phyloP scores from a whole-genome alignment of 1,139 yeast species.

The Candida glucosophila region DNA sequence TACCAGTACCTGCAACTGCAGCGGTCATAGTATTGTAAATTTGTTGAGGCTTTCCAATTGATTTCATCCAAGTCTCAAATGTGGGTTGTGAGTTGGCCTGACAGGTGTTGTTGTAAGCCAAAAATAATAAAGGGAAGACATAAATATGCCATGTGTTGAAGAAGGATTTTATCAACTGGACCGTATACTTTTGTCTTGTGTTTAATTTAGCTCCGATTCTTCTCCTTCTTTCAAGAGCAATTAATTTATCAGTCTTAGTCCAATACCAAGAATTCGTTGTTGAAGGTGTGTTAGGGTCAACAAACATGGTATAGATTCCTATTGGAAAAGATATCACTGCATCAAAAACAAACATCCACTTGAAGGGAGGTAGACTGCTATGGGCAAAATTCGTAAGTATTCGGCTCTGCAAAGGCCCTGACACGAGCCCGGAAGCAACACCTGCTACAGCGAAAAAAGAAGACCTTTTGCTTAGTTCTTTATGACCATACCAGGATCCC shows the following conservation, averaged over 20 bases:
- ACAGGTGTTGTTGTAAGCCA: slow-evolving; percentile 37
- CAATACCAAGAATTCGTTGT: slow-evolving; percentile 32
- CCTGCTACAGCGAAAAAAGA: slow-evolving; percentile 24
- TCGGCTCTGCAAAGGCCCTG: slow-evolving; percentile 40
- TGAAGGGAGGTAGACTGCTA: slow-evolving; percentile 24
- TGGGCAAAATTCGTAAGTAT: slow-evolving; percentile 19
- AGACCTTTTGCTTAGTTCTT: slow-evolving; percentile 10
- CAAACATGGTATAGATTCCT: slow-evolving; percentile 32
- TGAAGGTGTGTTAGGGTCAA: slow-evolving; percentile 35
- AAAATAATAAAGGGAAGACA: slow-evolving; percentile 32
- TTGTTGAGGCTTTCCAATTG: slow-evolving; percentile 22
- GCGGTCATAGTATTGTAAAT: slow-evolving; percentile 39
- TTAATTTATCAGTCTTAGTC: slow-evolving; percentile 19
- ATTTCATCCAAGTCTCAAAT: slow-evolving; percentile 44
- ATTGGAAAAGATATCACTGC: slow-evolving; percentile 43
- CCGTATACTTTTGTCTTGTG: slow-evolving; percentile 34
- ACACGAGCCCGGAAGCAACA: slow-evolving; percentile 30
- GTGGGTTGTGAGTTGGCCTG: slow-evolving; percentile 32
- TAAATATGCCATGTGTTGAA: slow-evolving; percentile 36
- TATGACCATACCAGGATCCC: slow-evolving; percentile 9
- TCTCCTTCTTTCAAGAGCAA: slow-evolving; percentile 27
- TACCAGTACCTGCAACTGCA: slow-evolving; percentile 29
- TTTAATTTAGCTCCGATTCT: slow-evolving; percentile 31
- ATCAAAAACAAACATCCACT: slow-evolving; percentile 47
- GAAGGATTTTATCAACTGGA: slow-evolving; percentile 24